Conservation (phyloP, 441 rosid genomes). For the Isatis lusitanica region DNA sequence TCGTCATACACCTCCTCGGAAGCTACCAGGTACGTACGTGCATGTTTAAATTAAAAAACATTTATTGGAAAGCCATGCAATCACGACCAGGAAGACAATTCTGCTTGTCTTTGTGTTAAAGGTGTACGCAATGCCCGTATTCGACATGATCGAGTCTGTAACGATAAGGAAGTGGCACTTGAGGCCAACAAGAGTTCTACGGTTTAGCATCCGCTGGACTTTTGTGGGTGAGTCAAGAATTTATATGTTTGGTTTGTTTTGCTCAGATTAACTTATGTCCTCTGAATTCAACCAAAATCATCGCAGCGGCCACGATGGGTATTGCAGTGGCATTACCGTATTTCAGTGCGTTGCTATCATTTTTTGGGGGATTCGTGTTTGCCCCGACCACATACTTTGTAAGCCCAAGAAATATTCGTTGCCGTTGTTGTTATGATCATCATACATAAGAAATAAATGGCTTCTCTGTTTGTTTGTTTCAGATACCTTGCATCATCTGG, state of each 20-base stretch:
- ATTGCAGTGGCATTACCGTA: conserved; percentile 54
- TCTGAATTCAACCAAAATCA: not conserved
- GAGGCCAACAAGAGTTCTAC: conserved; percentile 39
- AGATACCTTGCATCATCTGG: conserved; percentile 73
- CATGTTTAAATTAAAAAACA: too few relatives aligned
- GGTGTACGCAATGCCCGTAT: conserved; percentile 71
- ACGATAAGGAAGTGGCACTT: conserved; percentile 54
- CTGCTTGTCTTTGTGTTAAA: not conserved
- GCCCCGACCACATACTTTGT: conserved; percentile 68
- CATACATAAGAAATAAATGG: not conserved
- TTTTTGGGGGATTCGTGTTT: conserved; percentile 67
- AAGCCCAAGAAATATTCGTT: conserved; percentile 21
- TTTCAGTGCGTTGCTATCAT: conserved; percentile 60
- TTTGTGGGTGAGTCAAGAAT: conserved; percentile 51
- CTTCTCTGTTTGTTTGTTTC: not conserved
- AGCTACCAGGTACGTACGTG: conserved; percentile 44
- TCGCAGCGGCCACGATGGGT: conserved; percentile 57
- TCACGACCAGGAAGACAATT: not conserved
- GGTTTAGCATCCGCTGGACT: conserved; percentile 43
- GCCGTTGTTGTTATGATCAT: not conserved
- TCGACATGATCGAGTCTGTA: conserved; percentile 64
- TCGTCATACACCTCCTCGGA: conserved; percentile 59
- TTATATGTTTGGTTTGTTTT: not conserved
- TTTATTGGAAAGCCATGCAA: not conserved
- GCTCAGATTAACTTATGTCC: not conserved